A percentile compares a stretch with the other conserved stretches of the same genome.
phyloP scores from a whole-genome alignment of 2,329 filamentous ascomycete genomes.

The Nemania sp. region DNA sequence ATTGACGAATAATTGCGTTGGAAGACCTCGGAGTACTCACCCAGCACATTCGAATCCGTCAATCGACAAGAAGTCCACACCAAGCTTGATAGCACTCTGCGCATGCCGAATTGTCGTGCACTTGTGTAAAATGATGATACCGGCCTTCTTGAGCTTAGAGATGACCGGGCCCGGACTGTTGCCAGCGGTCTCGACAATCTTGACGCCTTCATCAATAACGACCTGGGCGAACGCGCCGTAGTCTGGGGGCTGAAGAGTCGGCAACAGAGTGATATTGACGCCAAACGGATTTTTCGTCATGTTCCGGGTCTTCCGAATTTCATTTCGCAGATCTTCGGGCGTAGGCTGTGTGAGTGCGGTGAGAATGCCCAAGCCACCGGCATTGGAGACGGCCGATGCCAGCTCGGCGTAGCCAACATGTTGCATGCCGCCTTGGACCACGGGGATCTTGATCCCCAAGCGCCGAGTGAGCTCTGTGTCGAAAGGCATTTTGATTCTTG shows the following conservation, averaged over 20 bases:
- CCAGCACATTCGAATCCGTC: slow-evolving; percentile 97
- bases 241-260: slow-evolving; percentile 85
- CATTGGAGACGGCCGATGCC: slow-evolving; percentile 75
- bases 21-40: slow-evolving; percentile 38
- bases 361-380: slow-evolving; percentile 81
- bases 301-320: slow-evolving; percentile 83
- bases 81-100: slow-evolving; percentile 86
- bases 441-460: slow-evolving; percentile 65
- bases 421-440: slow-evolving; percentile 88
- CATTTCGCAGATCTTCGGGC: slow-evolving; percentile 87
- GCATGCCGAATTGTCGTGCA: slow-evolving; percentile 96
- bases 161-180: slow-evolving; percentile 91
- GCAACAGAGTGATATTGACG: slow-evolving; percentile 94
- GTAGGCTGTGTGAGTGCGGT: slow-evolving; percentile 91
- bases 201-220: slow-evolving; percentile 89
- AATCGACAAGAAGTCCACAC: slow-evolving; percentile 94
- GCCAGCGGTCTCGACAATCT: slow-evolving; percentile 89
- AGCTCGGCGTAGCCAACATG: slow-evolving; percentile 82
- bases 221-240: slow-evolving; percentile 91
- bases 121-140: slow-evolving; percentile 86
- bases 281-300: slow-evolving; percentile 83
- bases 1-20: neutral
- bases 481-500: slow-evolving; percentile 53
- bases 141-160: slow-evolving; percentile 78
- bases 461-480: slow-evolving; percentile 60